Evolutionary conservation across 805 yeast species (phyloP).

Genomic region (Wickerhamiella lipophila): DNA sequence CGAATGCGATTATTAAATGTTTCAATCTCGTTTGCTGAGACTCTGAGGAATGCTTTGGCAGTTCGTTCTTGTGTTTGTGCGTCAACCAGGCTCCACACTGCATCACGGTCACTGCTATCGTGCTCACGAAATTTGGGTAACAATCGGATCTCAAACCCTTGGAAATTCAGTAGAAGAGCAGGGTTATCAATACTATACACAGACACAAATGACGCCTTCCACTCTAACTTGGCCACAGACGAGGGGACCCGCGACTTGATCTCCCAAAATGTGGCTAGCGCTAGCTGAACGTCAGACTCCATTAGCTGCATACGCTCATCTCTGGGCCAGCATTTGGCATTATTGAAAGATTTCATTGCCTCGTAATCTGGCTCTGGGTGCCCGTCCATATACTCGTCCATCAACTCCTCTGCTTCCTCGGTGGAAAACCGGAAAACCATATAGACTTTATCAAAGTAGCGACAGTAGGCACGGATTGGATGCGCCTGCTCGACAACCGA

Average conservation of each 20-base stretch:
- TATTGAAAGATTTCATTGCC: conserved; percentile 73
- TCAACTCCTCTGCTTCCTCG: conserved; percentile 61
- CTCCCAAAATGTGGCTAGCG: conserved; percentile 90
- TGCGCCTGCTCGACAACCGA: conserved; percentile 46
- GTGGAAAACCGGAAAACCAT: conserved; percentile 63
- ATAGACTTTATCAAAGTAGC: conserved; percentile 74
- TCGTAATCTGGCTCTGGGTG: conserved; percentile 72
- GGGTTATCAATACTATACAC: conserved; percentile 88
- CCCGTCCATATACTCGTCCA: conserved; percentile 63
- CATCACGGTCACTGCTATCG: conserved; percentile 49
- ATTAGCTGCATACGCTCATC: conserved; percentile 83
- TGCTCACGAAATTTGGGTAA: conserved; percentile 59
- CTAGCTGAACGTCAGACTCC: conserved; percentile 83
- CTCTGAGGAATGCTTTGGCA: conserved; percentile 77
- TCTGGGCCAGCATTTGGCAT: conserved; percentile 87
- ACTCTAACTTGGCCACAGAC: conserved; percentile 55
- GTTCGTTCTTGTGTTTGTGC: conserved; percentile 67
- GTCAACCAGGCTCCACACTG: conserved; percentile 80
- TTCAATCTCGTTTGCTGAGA: conserved; percentile 66
- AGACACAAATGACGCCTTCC: conserved; percentile 74
- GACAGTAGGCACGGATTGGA: conserved; percentile 68
- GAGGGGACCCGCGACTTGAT: conserved; percentile 64
- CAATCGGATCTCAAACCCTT: conserved; percentile 89
- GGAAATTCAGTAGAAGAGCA: conserved; percentile 75
- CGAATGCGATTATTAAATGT: conserved; percentile 72